A percentile compares a stretch with the other conserved stretches of the same genome.
Evolutionary conservation across 768 basidiomycete species (phyloP).

Genomic region (Suillus americanus): DNA sequence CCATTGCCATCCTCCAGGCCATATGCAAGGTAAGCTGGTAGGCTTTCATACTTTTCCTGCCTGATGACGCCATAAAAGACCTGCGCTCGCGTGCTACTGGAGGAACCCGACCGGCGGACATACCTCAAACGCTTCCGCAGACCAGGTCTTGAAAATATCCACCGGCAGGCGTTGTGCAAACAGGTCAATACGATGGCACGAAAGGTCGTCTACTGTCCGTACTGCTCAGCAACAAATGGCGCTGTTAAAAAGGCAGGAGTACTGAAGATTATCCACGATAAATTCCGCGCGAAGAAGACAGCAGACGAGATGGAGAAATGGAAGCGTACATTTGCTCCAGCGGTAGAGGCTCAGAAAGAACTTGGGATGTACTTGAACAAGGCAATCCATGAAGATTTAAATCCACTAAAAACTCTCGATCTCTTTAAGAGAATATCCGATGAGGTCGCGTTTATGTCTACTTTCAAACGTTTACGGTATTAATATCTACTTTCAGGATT

Average conservation of each 20-base stretch:
- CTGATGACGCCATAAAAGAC: conserved; percentile 46
- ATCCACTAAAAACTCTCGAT: conserved; percentile 90
- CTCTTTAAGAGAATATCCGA: conserved; percentile 91
- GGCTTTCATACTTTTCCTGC: neutral
- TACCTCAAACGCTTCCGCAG: conserved; percentile 91
- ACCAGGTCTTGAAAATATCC: conserved; percentile 89
- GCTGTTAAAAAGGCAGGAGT: conserved; percentile 95
- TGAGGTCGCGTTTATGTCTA: conserved; percentile 51
- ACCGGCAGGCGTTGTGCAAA: conserved; percentile 79
- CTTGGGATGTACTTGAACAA: conserved; percentile 82
- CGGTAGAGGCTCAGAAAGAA: conserved; percentile 86
- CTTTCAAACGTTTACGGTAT: conserved; percentile 2
- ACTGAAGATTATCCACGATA: conserved; percentile 96
- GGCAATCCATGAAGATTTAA: conserved; percentile 89
- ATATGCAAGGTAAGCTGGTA: conserved; percentile 81
- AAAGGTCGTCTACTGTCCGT: conserved; percentile 89
- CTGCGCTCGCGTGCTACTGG: conserved; percentile 88
- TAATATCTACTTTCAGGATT: conserved; percentile 58
- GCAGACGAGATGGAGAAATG: conserved; percentile 86
- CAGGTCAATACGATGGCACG: conserved; percentile 83
- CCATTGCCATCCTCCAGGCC: conserved; percentile 88
- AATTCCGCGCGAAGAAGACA: conserved; percentile 92
- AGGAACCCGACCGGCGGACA: conserved; percentile 79
- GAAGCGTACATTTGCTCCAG: conserved; percentile 77
- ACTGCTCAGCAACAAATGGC: conserved; percentile 92